Conservation (phyloP, 2,329 filamentous ascomycete genomes). For the Penicillium aurantiogriseum region DNA sequence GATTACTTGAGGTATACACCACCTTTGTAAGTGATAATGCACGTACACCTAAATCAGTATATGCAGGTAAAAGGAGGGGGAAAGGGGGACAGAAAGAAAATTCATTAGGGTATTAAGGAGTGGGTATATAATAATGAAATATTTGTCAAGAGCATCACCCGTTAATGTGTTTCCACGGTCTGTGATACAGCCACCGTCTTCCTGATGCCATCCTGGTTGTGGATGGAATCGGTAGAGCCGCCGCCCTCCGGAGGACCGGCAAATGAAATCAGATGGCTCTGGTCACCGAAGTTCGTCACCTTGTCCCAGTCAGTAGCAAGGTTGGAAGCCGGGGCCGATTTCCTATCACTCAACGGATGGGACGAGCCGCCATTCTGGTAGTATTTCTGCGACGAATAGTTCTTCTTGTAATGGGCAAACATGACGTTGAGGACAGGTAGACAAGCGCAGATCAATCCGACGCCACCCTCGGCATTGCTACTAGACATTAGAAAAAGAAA, state of each 20-base stretch:
- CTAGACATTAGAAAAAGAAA: neutral
- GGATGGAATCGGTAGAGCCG: neutral
- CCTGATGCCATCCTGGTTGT: constrained; percentile 18
- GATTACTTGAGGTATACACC: neutral
- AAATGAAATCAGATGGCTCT: constrained; percentile 34
- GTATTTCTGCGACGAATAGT: constrained; percentile 32
- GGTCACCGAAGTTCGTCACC: constrained; percentile 27
- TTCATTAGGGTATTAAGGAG: constrained; percentile 5
- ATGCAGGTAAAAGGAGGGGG: neutral
- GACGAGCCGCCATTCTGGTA: constrained; percentile 27
- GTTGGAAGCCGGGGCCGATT: constrained; percentile 19
- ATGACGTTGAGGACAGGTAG: constrained; percentile 36
- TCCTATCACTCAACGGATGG: constrained; percentile 30
- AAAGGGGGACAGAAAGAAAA: neutral
- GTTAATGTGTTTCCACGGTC: constrained; percentile 13
- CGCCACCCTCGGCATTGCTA: constrained; percentile 39
- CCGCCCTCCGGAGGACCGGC: constrained; percentile 25
- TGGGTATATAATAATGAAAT: constrained; percentile 1
- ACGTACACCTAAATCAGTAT: too few relatives aligned
- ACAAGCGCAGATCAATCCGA: constrained; percentile 41
- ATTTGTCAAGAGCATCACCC: neutral
- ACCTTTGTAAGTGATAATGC: neutral
- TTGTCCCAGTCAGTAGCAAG: constrained; percentile 17
- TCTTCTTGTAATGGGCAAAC: constrained; percentile 24
- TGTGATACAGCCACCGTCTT: constrained; percentile 23